Conservation (phyloP, 176 grass and related monocot genomes). For the Aechmea fasciata region DNA sequence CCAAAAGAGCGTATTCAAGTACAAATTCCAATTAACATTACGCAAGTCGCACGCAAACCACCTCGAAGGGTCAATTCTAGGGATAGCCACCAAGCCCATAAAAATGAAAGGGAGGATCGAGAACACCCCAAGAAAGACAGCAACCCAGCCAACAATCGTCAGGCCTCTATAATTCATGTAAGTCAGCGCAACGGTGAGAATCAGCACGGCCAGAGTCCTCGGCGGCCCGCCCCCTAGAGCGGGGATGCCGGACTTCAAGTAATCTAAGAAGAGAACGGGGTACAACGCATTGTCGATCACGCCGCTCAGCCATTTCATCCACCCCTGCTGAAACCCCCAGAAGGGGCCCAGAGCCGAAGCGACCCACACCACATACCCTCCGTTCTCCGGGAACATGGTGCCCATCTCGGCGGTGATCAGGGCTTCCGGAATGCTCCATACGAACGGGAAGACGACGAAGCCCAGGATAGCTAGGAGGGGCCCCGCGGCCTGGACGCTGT, state of each 20-base stretch:
- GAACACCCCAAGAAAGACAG: constrained; percentile 48
- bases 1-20: constrained; percentile 41
- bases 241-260: constrained; percentile 35
- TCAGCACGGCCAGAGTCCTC: constrained; percentile 30
- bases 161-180: constrained; percentile 53
- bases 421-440: constrained; percentile 75
- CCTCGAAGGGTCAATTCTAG: constrained; percentile 23
- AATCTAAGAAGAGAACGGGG: constrained; percentile 62
- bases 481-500: constrained; percentile 47
- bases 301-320: constrained; percentile 55
- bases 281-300: constrained; percentile 58
- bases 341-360: constrained; percentile 62
- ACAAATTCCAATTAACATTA: constrained; percentile 40
- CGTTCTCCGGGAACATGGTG: constrained; percentile 66
- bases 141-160: constrained; percentile 51
- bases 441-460: constrained; percentile 60
- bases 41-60: constrained; percentile 17
- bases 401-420: constrained; percentile 66
- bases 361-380: constrained; percentile 66
- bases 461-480: constrained; percentile 49
- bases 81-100: constrained; percentile 21
- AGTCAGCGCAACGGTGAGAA: constrained; percentile 37
- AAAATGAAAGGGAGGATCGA: constrained; percentile 36
- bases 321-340: constrained; percentile 56
- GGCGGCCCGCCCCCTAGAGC: constrained; percentile 28